These are phyloP conservation scores for Volvox reticuliferus DNA, from an alignment of 139 green algal species.

Conservation along the genomic window DNA sequence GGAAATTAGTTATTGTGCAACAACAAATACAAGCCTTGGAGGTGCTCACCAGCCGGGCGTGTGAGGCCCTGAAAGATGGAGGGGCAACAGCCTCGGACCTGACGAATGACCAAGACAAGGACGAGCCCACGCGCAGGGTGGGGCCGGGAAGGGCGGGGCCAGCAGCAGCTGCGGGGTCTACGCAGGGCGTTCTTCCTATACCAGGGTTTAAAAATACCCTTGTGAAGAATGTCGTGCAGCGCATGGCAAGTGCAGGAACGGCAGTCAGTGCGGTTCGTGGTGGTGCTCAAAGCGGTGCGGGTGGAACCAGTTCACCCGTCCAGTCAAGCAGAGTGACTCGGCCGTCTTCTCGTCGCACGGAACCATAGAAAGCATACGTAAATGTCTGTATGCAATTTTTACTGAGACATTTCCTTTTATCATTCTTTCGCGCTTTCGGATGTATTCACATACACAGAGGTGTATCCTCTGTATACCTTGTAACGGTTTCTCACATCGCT, in stretches of 20 bases:
- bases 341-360: background rate
- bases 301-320: background rate
- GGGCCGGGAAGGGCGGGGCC: background rate
- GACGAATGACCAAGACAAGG: background rate
- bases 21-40: slow-evolving; percentile 57
- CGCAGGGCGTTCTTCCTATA: background rate
- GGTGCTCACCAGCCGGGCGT: slow-evolving; percentile 53
- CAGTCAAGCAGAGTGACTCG: background rate
- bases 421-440: too few species aligned
- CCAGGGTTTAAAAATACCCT: slow-evolving; percentile 18
- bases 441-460: too few species aligned
- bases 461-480: too few species aligned
- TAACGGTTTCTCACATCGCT: too few species aligned
- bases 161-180: background rate
- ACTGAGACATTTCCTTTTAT: too few species aligned
- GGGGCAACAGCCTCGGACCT: background rate
- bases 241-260: background rate
- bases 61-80: background rate
- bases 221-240: background rate
- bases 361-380: background rate
- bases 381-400: too few species aligned
- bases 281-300: background rate
- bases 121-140: background rate
- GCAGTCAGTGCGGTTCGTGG: background rate
- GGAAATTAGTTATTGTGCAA: slow-evolving; percentile 60